Base-by-base conservation (phyloP, 208 protist genomes). In the Phytomonas sp. region DNA sequence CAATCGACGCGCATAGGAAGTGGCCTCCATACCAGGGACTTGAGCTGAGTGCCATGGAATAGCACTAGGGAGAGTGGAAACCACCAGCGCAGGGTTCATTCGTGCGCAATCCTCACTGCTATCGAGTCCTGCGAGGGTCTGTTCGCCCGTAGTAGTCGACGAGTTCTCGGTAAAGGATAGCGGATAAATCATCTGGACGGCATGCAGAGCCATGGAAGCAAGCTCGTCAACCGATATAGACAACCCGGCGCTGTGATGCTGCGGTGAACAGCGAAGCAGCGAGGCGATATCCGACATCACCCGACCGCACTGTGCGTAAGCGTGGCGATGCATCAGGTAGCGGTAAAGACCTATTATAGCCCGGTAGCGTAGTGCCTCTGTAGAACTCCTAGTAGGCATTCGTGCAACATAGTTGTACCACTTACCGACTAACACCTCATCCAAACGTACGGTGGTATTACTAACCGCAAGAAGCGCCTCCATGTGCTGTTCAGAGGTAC, bases 261-360 rank as follows among this genome's bases (percentile, higher is more conserved):
- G 73, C n/a, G 81, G 77, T 29, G 87, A 87, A 70, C 85, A 89
- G 33, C 88, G 84, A n/a, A 92, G 77, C 29, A 81, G 65, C 11
- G 83, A 83, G 8, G 85, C 85, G 36, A 96, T 72, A 37, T 82
- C 79, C 13, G 81, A 83, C 82, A 93, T 85, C 62, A 93, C 80
- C 7, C 81, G 78, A 20, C 77, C 87, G 37, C 85, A 90, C 70
- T 92, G 85, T 6, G 79, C 87, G 72, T 91, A 93, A 40, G 79
- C 82, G 75, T 92, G 87, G 46, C 80, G 90, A 60, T 73, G 76
- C 80, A 91, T 84, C 15, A 96, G 70, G 75, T 80, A 93, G 23
- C 80, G 79, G 69, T 91, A 81, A 31, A 96, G 81, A 5, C 85
- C 87, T 51, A 82, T 73, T 17, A 88, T 85, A 37, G 85, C 75